These are phyloP conservation scores for Schwanniomyces pseudopolymorphus DNA, from an alignment of 805 yeast species.

Conservation along the genomic window DNA sequence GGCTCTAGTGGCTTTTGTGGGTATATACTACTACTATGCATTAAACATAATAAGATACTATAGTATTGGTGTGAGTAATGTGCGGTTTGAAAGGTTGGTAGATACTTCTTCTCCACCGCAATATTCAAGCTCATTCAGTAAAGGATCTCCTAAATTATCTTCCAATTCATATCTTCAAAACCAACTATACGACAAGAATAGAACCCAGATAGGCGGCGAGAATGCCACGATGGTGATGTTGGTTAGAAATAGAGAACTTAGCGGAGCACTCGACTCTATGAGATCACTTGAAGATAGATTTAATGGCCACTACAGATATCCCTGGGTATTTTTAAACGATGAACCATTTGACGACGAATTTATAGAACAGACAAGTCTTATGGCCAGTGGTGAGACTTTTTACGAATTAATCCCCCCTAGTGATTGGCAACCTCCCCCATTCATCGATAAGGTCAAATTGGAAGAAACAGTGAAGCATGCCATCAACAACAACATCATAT, in stretches of 20 bases:
- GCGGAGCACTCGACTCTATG: constrained; percentile 59
- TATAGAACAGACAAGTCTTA: constrained; percentile 40
- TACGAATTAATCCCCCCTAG: constrained; percentile 40
- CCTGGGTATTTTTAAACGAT: constrained; percentile 47
- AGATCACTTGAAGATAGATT: constrained; percentile 45
- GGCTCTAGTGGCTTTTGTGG: not conserved
- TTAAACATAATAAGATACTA: not conserved
- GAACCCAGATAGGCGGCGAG: constrained; percentile 50
- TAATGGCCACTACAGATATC: constrained; percentile 38
- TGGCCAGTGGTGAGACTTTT: constrained; percentile 43
- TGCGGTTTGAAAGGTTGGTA: not conserved
- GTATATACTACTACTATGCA: not conserved
- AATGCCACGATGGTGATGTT: constrained; percentile 89
- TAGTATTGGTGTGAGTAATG: not conserved
- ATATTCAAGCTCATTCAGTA: not conserved
- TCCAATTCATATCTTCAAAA: constrained; percentile 26
- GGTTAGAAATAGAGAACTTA: constrained; percentile 76
- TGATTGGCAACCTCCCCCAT: constrained; percentile 42
- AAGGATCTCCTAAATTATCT: constrained; percentile 22
- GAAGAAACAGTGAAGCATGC: constrained; percentile 22
- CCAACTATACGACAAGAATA: constrained; percentile 25
- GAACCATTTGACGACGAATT: constrained; percentile 42
- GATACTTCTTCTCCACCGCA: not conserved
- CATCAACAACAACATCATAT: constrained; percentile 25
- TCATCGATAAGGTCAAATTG: constrained; percentile 30